These are phyloP conservation scores for Trametopsis cervina DNA, from an alignment of 768 basidiomycete species.

Conservation along the genomic window DNA sequence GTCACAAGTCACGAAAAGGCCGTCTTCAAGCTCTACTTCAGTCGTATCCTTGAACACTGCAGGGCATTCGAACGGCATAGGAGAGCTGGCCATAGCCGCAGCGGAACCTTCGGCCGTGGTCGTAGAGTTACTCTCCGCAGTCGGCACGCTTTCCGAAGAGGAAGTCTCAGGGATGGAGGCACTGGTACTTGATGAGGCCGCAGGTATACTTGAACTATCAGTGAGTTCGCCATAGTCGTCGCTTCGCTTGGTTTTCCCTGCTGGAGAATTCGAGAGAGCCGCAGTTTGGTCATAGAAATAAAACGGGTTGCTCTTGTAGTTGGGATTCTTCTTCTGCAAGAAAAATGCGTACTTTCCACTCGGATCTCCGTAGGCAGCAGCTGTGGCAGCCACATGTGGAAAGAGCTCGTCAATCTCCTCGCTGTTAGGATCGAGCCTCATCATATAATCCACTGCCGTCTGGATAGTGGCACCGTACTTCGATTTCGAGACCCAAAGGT, in stretches of 20 bases:
- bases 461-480: constrained; percentile 47
- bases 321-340: constrained; percentile 26
- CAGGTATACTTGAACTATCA: background rate
- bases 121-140: background rate
- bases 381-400: constrained; percentile 45
- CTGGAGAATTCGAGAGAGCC: constrained; percentile 34
- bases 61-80: constrained; percentile 32
- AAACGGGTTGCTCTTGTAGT: constrained; percentile 33
- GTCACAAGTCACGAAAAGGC: constrained; percentile 37
- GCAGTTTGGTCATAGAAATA: constrained; percentile 42
- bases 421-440: constrained; percentile 33
- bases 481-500: constrained; percentile 41
- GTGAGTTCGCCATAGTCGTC: constrained; percentile 2
- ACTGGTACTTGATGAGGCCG: background rate
- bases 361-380: constrained; percentile 49
- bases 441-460: constrained; percentile 41
- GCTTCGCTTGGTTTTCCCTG: constrained; percentile 20
- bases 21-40: constrained; percentile 34
- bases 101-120: background rate
- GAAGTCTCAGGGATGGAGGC: background rate
- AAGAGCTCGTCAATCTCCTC: constrained; percentile 35
- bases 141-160: background rate
- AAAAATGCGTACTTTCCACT: constrained; percentile 40
- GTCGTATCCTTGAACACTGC: constrained; percentile 25
- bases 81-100: background rate